Evolutionary conservation across 1,284 basidiomycete species (phyloP).

Genomic region (Rhodofomes roseus): DNA sequence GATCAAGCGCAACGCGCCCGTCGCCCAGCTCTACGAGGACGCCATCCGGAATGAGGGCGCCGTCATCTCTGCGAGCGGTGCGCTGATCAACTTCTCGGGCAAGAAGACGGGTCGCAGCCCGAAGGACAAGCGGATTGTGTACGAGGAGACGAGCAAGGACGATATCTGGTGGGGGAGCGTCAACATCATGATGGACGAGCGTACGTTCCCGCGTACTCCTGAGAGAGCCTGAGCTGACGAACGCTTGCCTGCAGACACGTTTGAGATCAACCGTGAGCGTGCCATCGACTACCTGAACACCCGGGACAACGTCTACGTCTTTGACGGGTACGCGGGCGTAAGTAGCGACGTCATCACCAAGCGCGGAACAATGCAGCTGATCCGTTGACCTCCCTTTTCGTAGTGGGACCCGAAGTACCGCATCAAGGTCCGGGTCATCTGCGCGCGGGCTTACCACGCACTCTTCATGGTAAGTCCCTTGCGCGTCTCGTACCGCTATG

Average conservation of each 20-base stretch:
- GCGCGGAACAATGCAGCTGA: conserved; percentile 1
- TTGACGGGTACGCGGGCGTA: conserved; percentile 94
- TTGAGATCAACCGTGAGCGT: conserved; percentile 99
- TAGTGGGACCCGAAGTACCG: conserved; percentile 98
- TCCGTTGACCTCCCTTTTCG: not conserved
- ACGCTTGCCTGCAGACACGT: conserved; percentile 68
- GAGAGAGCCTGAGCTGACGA: conserved; percentile 3
- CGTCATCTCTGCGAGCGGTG: conserved; percentile 94
- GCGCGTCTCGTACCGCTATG: not conserved
- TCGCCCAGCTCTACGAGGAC: conserved; percentile 96
- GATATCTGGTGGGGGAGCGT: conserved; percentile 99
- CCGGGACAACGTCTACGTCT: conserved; percentile 97
- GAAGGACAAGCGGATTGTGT: conserved; percentile 99
- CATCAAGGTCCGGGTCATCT: conserved; percentile 99
- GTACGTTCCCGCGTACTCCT: conserved; percentile 44
- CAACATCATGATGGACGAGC: conserved; percentile 99
- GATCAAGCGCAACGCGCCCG: conserved; percentile 92
- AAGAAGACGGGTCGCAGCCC: conserved; percentile 99
- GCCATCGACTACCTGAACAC: conserved; percentile 99
- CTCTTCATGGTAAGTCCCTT: conserved; percentile 88
- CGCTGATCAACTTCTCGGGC: conserved; percentile 99
- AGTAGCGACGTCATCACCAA: conserved; percentile 20
- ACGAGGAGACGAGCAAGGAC: conserved; percentile 95
- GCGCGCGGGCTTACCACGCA: conserved; percentile 97
- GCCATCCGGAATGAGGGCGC: conserved; percentile 98